Base-by-base conservation (phyloP, 805 yeast species). In the Sungouiella blattae region DNA sequence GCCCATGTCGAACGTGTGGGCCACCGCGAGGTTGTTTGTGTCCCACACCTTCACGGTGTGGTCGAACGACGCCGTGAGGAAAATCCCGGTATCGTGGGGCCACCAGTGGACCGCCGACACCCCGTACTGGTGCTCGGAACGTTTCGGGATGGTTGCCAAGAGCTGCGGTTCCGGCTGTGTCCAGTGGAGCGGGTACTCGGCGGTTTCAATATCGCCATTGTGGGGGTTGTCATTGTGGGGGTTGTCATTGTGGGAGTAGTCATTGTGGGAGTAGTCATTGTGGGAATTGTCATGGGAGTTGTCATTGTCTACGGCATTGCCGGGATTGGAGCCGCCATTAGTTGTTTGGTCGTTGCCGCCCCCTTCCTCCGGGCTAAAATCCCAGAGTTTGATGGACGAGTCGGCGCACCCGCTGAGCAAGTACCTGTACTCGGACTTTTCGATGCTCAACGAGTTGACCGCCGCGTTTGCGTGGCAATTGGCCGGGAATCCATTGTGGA, bases 31-130 rank as follows among this genome's bases (percentile, higher is more conserved):
- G 12, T 71, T 62, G 36, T 72, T 72, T 0, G 96, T 73, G 53
- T 87, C 96, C 94, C 95, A 89, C 1, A 87, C 68, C 43, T 80
- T 83, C 15, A 88, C 74, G 0, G 78, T 73, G 39, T 75, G 77
- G 57, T 89, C 97, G 55, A 79, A 87, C 0, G 96, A 86, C 1
- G 87, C 78, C 3, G 87, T 74, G 13, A 87, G 69, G 62, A 87
- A 88, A 80, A 89, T 71, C 1, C 96, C 96, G 22, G 80, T 77
- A 57, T 89, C 97, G 29, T 65, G 64, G 0, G 93, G 88, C 91
- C 96, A 91, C 97, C 97, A 89, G 48, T 72, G 67, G 1, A 86
- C 65, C 11, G 75, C 61, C 0, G 95, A 83, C 0, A 89, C 69
- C 0, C 96, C 95, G 54, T 70, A 87, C 13, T 62, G 55, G 52